Base-by-base conservation (phyloP, 305 asterid species). In the Nicotiana rustica region DNA sequence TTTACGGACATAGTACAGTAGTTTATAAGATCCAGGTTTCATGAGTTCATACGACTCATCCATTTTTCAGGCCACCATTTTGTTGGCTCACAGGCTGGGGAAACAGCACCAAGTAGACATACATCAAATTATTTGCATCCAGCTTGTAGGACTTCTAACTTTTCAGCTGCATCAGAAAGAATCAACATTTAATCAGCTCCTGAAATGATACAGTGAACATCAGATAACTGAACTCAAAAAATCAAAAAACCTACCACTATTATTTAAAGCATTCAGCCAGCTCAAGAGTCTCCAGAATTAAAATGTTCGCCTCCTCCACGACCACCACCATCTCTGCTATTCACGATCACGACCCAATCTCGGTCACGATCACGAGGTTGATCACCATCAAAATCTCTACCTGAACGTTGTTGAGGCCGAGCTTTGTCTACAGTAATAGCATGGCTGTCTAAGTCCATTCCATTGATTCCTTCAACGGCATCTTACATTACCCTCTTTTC, bases 371-470 rank as follows among this genome's bases (percentile, higher is more conserved):
- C 94, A 64, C 88, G 92, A 29, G 89, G 52, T 49, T 91, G 88
- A 84, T 88, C 95, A 76, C 81, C 82, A 67, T 89, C 94, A 67
- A 89, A 84, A 38, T 91, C 96, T 77, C 97, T 85, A 81, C 93
- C 89, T 10, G 93, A 89, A 9, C 95, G 97, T 80, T 91, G 97
- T 90, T 95, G 91, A 19, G 95, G 92, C 77, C 91, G 93, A 71
- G 99, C 98, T 88, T 85, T 93, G 86, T 96, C 98, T 31, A 94
- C 98, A n/a, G 99, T 96, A 80, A 96, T 93, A 67, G 91, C 25
- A 4, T 98, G 92, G 8, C 99, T 98, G 79, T 94, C 98, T 82
- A 94, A 86, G 87, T 96, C 99, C 82, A 91, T 87, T 29, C 97
- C 99, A 78, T 96, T 93, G 97, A 96, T 96, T 60, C 89, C 90